Evolutionary conservation across 108 stramenopile species (phyloP), one percentile per base, ranked within the genome.

Genomic region (Stephanodiscus minutulus): DNA sequence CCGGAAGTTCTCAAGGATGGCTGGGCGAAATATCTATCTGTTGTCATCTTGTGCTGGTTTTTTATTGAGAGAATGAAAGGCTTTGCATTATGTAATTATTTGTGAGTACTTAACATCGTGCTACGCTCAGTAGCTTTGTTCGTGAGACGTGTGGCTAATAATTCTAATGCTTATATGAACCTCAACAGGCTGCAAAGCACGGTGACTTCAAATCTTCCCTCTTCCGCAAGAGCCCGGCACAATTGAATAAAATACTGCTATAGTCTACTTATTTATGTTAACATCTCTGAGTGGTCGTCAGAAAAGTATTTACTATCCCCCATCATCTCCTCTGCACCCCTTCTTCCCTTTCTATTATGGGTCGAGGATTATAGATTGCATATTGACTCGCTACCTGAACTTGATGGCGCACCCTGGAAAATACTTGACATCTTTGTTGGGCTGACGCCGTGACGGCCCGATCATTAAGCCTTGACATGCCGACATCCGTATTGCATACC

Each of bases 1-100:
- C 2, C 43, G 49, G 74, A 75, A 61, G 60, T 75, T 49, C 33
- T 75, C 59, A 75, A 75, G 25, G 74, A 75, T 36, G 74, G 66
- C 12, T 75, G 74, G 74, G 56, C 67, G 10, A 75, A 75, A 50
- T 75, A 75, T 54, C 18, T 75, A 50, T 75, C 74, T 4, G 37
- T 67, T 15, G 47, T 67, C 8, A 24, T 67, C 27, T 41, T 75
- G 43, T 67, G 65, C 43, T 75, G 57, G 60, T 29, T 61, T 39
- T 39, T 75, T 5, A 58, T 75, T 10, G 65, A 75, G 6, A 66
- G 59, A 58, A 58, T 75, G 1, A 75, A 75, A 39, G 61, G 39
- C 2, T 66, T 75, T 67, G 59, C 49, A 2, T 67, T 75, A 18
- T 0, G 47, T 2, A 56, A 61, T 12, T 52, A 44, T 53, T 67